A percentile compares a stretch with the other conserved stretches of the same genome.
These are phyloP conservation scores for Linnemannia exigua DNA, from an alignment of 192 early-diverging fungal genomes.

Conservation along the genomic window DNA sequence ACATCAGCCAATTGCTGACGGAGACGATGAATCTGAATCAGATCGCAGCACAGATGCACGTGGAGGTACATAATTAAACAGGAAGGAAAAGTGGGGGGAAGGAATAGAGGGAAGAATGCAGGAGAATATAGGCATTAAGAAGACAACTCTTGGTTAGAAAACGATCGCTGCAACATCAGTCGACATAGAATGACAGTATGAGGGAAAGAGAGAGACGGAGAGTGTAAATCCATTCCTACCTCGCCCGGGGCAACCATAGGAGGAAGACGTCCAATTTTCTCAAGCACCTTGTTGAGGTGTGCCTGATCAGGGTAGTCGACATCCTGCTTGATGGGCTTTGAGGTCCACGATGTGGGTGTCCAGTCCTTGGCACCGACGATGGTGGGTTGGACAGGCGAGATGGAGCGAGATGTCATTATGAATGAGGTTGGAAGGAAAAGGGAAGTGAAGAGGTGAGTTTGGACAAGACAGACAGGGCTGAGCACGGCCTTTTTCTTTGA, in stretches of 20 bases:
- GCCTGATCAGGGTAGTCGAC: constrained; percentile 87
- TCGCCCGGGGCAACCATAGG: constrained; percentile 91
- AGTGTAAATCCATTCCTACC: constrained; percentile 56
- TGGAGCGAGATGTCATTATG: constrained; percentile 13
- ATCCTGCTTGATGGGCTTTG: constrained; percentile 88
- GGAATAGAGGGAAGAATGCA: not conserved
- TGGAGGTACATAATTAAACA: not conserved
- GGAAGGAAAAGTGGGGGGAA: not conserved
- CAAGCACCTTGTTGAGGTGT: constrained; percentile 77
- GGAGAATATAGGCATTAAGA: not conserved
- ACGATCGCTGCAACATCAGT: too few species aligned
- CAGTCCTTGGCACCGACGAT: constrained; percentile 61
- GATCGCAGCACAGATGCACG: not conserved
- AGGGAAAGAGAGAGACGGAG: not conserved
- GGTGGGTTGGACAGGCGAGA: constrained; percentile 12
- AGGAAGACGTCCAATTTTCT: constrained; percentile 85
- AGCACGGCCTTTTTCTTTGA: not conserved
- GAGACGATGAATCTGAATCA: constrained; percentile 80
- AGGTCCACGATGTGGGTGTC: constrained; percentile 79
- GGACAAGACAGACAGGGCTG: constrained; percentile 3
- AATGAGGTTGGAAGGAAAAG: not conserved
- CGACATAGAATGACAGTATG: not conserved
- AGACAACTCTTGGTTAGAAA: not conserved
- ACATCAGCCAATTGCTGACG: constrained; percentile 89
- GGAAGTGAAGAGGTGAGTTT: not conserved